Evolutionary conservation across 257 asterid species (phyloP).

Genomic region (Capsicum pubescens): DNA sequence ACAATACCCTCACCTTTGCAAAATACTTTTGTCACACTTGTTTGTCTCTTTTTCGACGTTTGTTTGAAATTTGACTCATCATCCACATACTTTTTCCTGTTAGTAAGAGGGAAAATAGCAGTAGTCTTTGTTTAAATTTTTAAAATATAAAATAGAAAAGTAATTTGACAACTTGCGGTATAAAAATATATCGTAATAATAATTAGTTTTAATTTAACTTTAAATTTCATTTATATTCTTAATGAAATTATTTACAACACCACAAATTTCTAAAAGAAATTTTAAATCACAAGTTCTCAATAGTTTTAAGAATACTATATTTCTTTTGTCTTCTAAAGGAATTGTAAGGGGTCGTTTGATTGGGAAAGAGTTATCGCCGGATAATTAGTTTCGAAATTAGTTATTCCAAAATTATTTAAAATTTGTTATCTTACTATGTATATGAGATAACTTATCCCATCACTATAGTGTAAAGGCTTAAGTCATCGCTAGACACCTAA

Average conservation of each 20-base stretch:
- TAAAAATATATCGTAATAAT: neutral
- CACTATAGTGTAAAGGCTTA: no score
- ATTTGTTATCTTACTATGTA: no score
- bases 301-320: neutral
- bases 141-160: neutral
- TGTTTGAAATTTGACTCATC: slow-evolving; percentile 27
- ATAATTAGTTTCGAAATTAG: no score
- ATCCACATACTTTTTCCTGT: neutral
- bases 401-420: no score
- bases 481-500: no score
- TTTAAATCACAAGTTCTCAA: no score
- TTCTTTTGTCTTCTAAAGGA: neutral
- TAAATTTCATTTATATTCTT: no score
- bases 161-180: slow-evolving; percentile 18
- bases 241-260: no score
- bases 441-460: no score
- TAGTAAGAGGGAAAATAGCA: neutral
- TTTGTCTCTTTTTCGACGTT: neutral
- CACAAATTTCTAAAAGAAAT: no score
- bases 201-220: no score
- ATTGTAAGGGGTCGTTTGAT: neutral
- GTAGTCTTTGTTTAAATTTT: neutral
- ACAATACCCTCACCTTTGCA: slow-evolving; percentile 30
- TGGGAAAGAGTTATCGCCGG: no score
- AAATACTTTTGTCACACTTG: neutral